A percentile compares a stretch with the other conserved stretches of the same genome.
phyloP scores from a whole-genome alignment of 164 flowering plant genomes.

The Annona squamosa region DNA sequence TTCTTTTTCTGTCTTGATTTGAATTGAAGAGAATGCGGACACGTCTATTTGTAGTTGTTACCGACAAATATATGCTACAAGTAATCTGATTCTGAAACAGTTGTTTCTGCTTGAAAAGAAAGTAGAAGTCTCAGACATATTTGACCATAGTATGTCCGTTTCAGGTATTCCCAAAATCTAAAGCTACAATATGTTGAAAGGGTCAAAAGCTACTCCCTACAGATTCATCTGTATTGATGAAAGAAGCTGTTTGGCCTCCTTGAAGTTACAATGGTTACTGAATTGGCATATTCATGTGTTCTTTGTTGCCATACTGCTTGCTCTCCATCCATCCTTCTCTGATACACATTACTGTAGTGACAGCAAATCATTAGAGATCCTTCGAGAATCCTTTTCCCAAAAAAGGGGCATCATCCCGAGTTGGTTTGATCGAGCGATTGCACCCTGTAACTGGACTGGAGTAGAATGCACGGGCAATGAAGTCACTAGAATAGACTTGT shows the following conservation, averaged over 20 bases:
- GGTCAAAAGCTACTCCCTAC: background rate
- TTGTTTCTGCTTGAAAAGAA: background rate
- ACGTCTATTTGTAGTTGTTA: background rate
- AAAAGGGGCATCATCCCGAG: constrained; percentile 25
- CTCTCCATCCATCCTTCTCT: constrained; percentile 13
- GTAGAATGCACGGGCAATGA: constrained; percentile 33
- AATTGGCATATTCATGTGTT: constrained; percentile 4
- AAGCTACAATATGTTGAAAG: background rate
- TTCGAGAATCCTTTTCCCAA: constrained; percentile 24
- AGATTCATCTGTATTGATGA: background rate
- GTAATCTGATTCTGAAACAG: background rate
- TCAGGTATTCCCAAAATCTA: constrained; percentile 6
- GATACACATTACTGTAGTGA: constrained; percentile 17
- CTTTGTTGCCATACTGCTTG: background rate
- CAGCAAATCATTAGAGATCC: constrained; percentile 17
- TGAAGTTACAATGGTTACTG: background rate
- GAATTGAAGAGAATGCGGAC: no score
- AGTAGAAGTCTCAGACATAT: background rate
- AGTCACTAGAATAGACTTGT: constrained; percentile 33
- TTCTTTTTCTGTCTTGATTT: no score
- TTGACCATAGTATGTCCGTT: background rate
- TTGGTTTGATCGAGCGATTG: constrained; percentile 33
- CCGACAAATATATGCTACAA: background rate
- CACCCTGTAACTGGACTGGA: constrained; percentile 59
- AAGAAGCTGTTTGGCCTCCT: constrained; percentile 5